A percentile compares a stretch with the other conserved stretches of the same genome.
Evolutionary conservation across 2,329 filamentous ascomycete species (phyloP).

Genomic region (Microcyclosporella mali): DNA sequence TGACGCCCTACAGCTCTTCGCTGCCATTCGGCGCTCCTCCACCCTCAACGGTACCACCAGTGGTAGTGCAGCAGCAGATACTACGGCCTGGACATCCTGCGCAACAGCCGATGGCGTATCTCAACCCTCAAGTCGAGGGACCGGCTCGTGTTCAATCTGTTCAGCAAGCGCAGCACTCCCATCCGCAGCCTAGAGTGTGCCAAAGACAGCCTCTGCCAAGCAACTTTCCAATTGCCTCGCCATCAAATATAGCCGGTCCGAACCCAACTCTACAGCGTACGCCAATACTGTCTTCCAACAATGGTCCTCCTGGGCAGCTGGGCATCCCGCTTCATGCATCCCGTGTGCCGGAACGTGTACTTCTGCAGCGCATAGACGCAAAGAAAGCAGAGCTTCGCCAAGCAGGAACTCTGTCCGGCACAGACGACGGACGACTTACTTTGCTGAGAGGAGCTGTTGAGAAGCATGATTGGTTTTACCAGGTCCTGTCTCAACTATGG

Average conservation of each 20-base stretch:
- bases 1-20: too few relatives aligned
- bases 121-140: background rate
- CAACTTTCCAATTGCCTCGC: too few relatives aligned
- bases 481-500: conserved; percentile 60
- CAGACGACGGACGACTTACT: conserved; percentile 39
- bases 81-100: background rate
- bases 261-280: too few relatives aligned
- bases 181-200: background rate
- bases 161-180: background rate
- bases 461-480: conserved; percentile 55
- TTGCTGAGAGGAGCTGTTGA: conserved; percentile 54
- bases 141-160: background rate
- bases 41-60: conserved; percentile 2
- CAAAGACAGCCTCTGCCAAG: too few relatives aligned
- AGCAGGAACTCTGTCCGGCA: background rate
- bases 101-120: background rate
- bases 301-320: background rate
- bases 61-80: background rate
- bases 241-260: too few relatives aligned
- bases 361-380: conserved; percentile 6
- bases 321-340: conserved; percentile 4
- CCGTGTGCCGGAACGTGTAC: conserved; percentile 4
- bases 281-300: conserved; percentile 1
- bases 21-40: background rate
- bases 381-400: conserved; percentile 3